phyloP scores from a whole-genome alignment of 192 early-diverging fungal genomes.

The Entrophospora sp. region DNA sequence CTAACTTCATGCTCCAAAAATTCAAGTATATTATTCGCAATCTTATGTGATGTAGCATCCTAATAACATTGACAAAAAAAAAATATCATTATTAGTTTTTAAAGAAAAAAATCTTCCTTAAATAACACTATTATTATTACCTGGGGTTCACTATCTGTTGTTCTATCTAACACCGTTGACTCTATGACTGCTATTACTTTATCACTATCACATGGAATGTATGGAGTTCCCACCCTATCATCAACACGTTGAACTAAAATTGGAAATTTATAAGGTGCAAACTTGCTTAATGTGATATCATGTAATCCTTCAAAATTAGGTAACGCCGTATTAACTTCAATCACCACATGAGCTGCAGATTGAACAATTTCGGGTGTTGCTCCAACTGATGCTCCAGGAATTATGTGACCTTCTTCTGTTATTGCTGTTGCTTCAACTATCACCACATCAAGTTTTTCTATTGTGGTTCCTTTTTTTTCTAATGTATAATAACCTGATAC shows the following conservation, averaged over 20 bases:
- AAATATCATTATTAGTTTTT: no score
- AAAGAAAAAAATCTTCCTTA: neutral
- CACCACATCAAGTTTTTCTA: slow-evolving; percentile 30
- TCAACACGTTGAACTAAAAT: slow-evolving; percentile 32
- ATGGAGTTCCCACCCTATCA: slow-evolving; percentile 30
- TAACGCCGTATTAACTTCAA: slow-evolving; percentile 36
- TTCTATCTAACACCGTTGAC: slow-evolving; percentile 25
- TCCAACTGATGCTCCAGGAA: slow-evolving; percentile 35
- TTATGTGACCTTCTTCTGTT: slow-evolving; percentile 33
- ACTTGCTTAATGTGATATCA: slow-evolving; percentile 23
- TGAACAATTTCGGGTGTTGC: slow-evolving; percentile 34
- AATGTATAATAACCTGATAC: slow-evolving; percentile 14
- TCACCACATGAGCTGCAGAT: slow-evolving; percentile 31
- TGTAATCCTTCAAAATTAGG: slow-evolving; percentile 37
- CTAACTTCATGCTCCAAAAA: slow-evolving; percentile 34
- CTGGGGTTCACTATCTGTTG: neutral
- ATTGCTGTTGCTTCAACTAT: slow-evolving; percentile 36
- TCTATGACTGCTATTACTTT: slow-evolving; percentile 33
- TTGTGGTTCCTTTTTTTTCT: neutral
- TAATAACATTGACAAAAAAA: slow-evolving; percentile 23
- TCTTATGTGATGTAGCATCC: slow-evolving; percentile 23
- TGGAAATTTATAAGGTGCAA: slow-evolving; percentile 33
- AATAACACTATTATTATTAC: no score
- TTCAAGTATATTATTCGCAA: slow-evolving; percentile 32
- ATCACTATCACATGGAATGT: slow-evolving; percentile 30